A percentile compares a stretch with the other conserved stretches of the same genome.
These are phyloP conservation scores for Colletotrichum orchidophilum DNA, from an alignment of 2,329 filamentous ascomycete genomes.

Conservation along the genomic window DNA sequence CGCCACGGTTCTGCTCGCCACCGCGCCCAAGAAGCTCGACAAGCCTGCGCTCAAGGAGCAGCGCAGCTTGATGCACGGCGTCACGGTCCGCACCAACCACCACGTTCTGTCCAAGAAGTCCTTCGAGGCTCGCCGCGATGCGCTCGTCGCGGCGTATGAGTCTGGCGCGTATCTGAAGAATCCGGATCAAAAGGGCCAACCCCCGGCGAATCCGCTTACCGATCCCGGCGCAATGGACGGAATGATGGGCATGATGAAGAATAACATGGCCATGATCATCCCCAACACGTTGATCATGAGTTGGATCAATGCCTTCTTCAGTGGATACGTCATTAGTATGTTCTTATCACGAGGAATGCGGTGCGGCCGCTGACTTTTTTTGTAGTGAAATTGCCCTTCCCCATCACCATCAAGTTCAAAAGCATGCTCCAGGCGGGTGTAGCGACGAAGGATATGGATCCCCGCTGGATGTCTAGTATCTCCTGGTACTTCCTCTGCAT, in stretches of 20 bases:
- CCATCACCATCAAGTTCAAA: conserved; percentile 98
- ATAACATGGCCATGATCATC: conserved; percentile 99
- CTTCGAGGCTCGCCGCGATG: conserved; percentile 83
- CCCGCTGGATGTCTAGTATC: conserved; percentile 97
- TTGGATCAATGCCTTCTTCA: conserved; percentile 99
- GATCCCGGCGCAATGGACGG: conserved; percentile 98
- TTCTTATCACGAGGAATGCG: neutral
- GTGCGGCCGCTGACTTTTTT: conserved; percentile 36
- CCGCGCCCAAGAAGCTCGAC: conserved; percentile 83
- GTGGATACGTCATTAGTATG: conserved; percentile 93
- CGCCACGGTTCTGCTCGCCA: conserved; percentile 88
- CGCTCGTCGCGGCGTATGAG: conserved; percentile 83
- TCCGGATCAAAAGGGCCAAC: conserved; percentile 84
- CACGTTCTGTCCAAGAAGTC: conserved; percentile 80
- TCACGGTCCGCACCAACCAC: conserved; percentile 85
- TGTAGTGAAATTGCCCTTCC: conserved; percentile 97
- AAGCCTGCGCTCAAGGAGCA: conserved; percentile 84
- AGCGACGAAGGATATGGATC: conserved; percentile 94
- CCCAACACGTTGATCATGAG: conserved; percentile 99
- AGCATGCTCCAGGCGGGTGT: conserved; percentile 98
- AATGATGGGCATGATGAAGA: conserved; percentile 99
- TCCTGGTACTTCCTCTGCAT: conserved; percentile 99
- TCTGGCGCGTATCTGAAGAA: conserved; percentile 90
- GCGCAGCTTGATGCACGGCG: conserved; percentile 82
- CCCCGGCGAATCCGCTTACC: conserved; percentile 91